Base-by-base conservation (phyloP, 2,329 filamentous ascomycete species). In the Gnomoniopsis smithogilvyi region DNA sequence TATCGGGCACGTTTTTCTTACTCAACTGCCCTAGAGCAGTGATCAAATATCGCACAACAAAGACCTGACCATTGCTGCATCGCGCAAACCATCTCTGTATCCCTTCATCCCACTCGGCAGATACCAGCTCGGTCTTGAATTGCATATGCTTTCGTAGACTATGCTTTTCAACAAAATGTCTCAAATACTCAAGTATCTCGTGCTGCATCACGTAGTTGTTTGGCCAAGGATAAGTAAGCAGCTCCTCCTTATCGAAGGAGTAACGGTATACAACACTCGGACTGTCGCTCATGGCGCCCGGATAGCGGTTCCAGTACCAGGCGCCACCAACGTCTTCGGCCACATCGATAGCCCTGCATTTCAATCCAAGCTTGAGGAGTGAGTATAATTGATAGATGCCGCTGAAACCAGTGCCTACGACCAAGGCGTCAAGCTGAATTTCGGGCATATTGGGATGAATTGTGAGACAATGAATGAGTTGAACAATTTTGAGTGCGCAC, bases 181-280 rank as follows among this genome's bases (percentile, higher is more conserved):
- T 65, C 51, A 82, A 80, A 64, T 83, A 83, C 3, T 52, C 62
- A 17, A 71, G 70, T 1, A 82, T 62, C 60, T 82, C 76, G 7
- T 69, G 63, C 56, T 70, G 68, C 26, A 57, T 65, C 3, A 77
- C 74, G 55, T 74, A 79, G 30, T 69, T 65, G 61, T 75, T 67
- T 15, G 68, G 67, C 73, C 77, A 83, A 22, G 69, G 72, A 72
- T 74, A 83, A 46, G 73, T 71, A 26, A 74, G 69, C 67, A 71
- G 79, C 3, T 77, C 69, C 36, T 77, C 74, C 0, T 67, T 67
- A 11, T 70, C 24, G n/a, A n/a, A 47, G 1, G 66, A 69, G 55
- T 74, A 69, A 53, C 75, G 68, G 17, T 51, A 51, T 19, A 51
- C 21, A 8, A n/a, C n/a, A n/a, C n/a, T 41, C 19, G 19, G 17